Conservation (phyloP, 2,329 filamentous ascomycete genomes). For the Exophiala phaeomuriformis region DNA sequence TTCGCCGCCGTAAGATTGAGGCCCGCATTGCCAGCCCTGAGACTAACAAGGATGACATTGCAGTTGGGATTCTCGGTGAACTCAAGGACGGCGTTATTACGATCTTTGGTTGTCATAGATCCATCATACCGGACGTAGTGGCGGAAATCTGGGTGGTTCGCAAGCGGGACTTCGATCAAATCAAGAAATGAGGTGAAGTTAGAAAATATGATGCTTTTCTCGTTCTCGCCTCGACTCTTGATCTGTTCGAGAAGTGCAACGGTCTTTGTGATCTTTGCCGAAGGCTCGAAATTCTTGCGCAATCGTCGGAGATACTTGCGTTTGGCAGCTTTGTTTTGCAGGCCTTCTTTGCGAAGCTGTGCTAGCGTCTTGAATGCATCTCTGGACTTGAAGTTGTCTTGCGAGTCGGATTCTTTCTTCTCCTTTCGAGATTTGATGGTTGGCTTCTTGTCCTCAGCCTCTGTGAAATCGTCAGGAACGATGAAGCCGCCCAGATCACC, state of each 20-base stretch:
- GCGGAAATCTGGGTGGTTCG: constrained; percentile 33
- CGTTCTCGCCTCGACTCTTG: constrained; percentile 44
- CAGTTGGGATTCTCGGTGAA: constrained; percentile 57
- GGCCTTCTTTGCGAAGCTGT: constrained; percentile 60
- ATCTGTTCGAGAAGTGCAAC: constrained; percentile 56
- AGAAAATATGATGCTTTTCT: constrained; percentile 76
- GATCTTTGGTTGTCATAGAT: constrained; percentile 59
- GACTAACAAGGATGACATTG: constrained; percentile 67
- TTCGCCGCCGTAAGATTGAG: constrained; percentile 78
- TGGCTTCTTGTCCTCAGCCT: constrained; percentile 18
- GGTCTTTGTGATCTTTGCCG: constrained; percentile 65
- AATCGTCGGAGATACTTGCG: constrained; percentile 63
- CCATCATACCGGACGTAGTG: constrained; percentile 68
- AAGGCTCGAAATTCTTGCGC: constrained; percentile 61
- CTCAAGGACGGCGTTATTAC: constrained; percentile 59
- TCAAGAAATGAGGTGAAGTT: constrained; percentile 75
- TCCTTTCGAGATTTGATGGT: neutral
- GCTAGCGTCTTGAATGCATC: constrained; percentile 45
- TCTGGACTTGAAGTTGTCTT: constrained; percentile 40
- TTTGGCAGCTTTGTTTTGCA: constrained; percentile 57
- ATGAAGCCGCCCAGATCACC: constrained; percentile 49
- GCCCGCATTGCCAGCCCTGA: constrained; percentile 76
- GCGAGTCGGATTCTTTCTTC: constrained; percentile 30
- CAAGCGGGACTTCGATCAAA: constrained; percentile 64
- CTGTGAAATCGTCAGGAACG: constrained; percentile 36